Base-by-base conservation (phyloP, 495 filamentous ascomycete species). In the Xylaria telfairii region DNA sequence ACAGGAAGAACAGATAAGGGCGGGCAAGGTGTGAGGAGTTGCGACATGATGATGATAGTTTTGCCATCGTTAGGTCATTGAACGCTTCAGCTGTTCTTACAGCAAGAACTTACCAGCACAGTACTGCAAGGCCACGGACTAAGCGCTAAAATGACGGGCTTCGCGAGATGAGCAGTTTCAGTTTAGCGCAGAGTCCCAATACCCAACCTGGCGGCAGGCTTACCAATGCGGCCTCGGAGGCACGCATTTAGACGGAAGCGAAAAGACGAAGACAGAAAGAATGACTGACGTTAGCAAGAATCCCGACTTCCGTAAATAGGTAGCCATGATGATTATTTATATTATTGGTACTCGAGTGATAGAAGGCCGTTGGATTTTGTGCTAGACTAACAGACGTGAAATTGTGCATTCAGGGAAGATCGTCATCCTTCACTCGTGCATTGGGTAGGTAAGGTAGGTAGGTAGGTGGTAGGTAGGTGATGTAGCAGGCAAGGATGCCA, bases 11-110 rank as follows among this genome's bases (percentile, higher is more conserved):
- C 24, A 65, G 30, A 32, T 9, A 65, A 56, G 64, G 37, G n/a
- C 64, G 64, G 37, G n/a, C 64, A 65, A 30, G 63, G 17, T n/a
- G 42, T 17, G 34, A 26, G 13, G 6, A 10, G 26, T 62, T 53
- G 64, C 64, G 49, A 53, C 64, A 67, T 67, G 17, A 30, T 54
- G 64, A 54, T 54, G 64, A 42, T 47, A 65, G 17, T 56, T 67
- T 65, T 17, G 49, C 37, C 30, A 54, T 67, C 13, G n/a, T 41
- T 10, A 8, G 24, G n/a, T 10, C n/a, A 12, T 17, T 54, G 10
- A 41, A 51, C 9, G 42, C 28, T 32, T 12, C 46, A 26, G 64
- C 62, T 51, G 62, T 28, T 4, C 42, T 51, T 28, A 32, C n/a
- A 10, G 3, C n/a, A n/a, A n/a, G n/a, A n/a, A n/a, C n/a, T n/a